Evolutionary conservation across 208 protist genomes (phyloP).

Genomic region (Novymonas esmeraldas): DNA sequence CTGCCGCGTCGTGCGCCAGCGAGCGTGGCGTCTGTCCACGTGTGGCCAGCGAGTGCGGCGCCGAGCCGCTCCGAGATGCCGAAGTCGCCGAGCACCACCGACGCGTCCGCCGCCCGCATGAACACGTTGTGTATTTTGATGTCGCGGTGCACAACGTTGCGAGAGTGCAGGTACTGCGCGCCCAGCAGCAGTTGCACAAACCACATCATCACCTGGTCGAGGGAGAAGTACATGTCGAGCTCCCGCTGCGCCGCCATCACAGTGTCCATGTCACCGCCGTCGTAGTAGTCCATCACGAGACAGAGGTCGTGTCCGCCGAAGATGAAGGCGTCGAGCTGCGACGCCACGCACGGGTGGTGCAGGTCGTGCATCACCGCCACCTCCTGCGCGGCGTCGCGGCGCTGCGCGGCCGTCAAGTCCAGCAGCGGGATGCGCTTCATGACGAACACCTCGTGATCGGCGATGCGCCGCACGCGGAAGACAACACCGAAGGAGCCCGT

Average conservation of each 20-base stretch:
- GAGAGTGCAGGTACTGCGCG: conserved; percentile 80
- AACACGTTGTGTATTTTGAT: conserved; percentile 94
- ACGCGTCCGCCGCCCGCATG: conserved; percentile 43
- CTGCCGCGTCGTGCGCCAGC: conserved; percentile 5
- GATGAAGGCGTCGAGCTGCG: conserved; percentile 80
- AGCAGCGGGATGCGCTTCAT: conserved; percentile 86
- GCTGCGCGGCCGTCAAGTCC: conserved; percentile 55
- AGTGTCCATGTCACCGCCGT: conserved; percentile 85
- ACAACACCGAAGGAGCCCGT: conserved; percentile 80
- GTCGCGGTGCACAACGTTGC: conserved; percentile 87
- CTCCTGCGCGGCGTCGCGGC: conserved; percentile 77
- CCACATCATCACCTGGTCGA: conserved; percentile 77
- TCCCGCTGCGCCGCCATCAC: conserved; percentile 64
- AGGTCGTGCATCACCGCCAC: conserved; percentile 78
- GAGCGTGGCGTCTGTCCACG: conserved; percentile 15
- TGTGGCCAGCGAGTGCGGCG: conserved; percentile 39
- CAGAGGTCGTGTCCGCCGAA: conserved; percentile 84
- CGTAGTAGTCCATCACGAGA: conserved; percentile 93
- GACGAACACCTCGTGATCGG: conserved; percentile 65
- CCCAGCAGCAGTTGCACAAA: conserved; percentile 84
- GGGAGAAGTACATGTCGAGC: conserved; percentile 62
- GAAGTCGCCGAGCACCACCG: conserved; percentile 88
- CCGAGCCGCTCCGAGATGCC: conserved; percentile 86
- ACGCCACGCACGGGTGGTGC: conserved; percentile 82
- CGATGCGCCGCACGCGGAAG: conserved; percentile 68